Evolutionary conservation across 139 green algal genomes (phyloP), one percentile per base, ranked within the genome.

Genomic region (Chlorella sp.): DNA sequence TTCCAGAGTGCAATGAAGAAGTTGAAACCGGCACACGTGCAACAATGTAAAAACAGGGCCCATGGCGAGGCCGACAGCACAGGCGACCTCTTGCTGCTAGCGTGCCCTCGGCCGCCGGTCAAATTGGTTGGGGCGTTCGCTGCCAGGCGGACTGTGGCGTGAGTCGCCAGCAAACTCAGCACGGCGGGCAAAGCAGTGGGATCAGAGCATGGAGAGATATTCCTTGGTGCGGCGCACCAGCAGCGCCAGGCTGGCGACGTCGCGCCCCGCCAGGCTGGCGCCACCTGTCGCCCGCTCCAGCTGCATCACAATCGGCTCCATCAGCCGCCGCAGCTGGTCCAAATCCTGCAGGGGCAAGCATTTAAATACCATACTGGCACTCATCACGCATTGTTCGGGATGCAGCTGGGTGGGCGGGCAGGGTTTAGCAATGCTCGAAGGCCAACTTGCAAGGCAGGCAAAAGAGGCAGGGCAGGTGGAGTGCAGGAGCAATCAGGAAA

Each of bases 191-290:
- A 26, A 14, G 64, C 48, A 71, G 2, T 4, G 64, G 21, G 7
- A 9, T 91, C 85, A 91, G 18, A 91, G 89, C 42, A 73, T 53
- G 53, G 39, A 53, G 36, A 92, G 76, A 73, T 89, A 92, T 60
- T 92, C 89, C 81, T 93, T 93, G 2, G 83, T 92, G 60, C 90
- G 82, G 30, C 91, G 81, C 57, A 92, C 53, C 69, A 93, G 68
- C 39, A 93, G 75, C 87, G 83, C 48, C 75, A 93, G 90, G 34
- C 34, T 77, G 57, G 66, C 68, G 53, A 36, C 53, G 64, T 93
- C 90, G 16, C 89, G 64, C 37, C 71, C 71, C n/a, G 76, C 36
- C n/a, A 79, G 85, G 42, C n/a, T 42, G 53, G 81, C 53, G 19
- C 40, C 42, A n/a, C 60, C 85, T 26, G 83, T 37, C 36, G 80